phyloP scores from a whole-genome alignment of 1,284 basidiomycete genomes.

The Fomitopsis pinicola region DNA sequence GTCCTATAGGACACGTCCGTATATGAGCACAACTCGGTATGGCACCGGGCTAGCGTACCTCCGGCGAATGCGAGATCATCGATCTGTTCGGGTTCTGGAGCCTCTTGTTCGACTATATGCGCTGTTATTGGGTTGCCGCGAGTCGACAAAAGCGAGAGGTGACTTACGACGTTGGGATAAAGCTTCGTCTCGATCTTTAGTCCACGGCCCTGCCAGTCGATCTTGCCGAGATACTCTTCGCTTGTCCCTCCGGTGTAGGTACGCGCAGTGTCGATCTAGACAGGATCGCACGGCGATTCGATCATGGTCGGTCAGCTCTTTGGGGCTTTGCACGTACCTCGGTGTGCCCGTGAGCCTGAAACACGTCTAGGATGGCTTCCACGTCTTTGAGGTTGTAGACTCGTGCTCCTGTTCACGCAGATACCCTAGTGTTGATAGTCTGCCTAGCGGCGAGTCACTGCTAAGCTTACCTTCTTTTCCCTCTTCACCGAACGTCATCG shows the following conservation, averaged over 20 bases:
- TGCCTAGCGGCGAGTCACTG: background rate
- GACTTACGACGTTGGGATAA: constrained; percentile 16
- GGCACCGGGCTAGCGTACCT: constrained; percentile 8
- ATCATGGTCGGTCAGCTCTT: background rate
- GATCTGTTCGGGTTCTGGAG: constrained; percentile 1
- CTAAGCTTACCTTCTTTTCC: constrained; percentile 20
- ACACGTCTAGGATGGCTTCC: constrained; percentile 51
- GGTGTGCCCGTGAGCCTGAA: constrained; percentile 52
- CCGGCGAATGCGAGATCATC: constrained; percentile 15
- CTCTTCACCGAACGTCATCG: constrained; percentile 28
- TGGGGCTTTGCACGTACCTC: constrained; percentile 27
- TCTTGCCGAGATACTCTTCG: constrained; percentile 39
- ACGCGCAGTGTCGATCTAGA: constrained; percentile 48
- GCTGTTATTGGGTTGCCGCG: background rate
- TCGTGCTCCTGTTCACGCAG: constrained; percentile 30
- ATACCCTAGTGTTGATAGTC: background rate
- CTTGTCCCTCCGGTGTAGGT: constrained; percentile 45
- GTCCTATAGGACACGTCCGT: constrained; percentile 18
- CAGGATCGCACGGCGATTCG: background rate
- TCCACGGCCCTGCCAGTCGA: constrained; percentile 31
- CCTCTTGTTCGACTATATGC: constrained; percentile 7
- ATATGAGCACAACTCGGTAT: background rate
- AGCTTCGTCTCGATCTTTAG: constrained; percentile 45
- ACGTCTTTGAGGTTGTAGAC: constrained; percentile 49
- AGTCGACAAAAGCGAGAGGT: background rate